Base-by-base conservation (phyloP, 495 filamentous ascomycete genomes). In the Umbilicaria muhlenbergii region DNA sequence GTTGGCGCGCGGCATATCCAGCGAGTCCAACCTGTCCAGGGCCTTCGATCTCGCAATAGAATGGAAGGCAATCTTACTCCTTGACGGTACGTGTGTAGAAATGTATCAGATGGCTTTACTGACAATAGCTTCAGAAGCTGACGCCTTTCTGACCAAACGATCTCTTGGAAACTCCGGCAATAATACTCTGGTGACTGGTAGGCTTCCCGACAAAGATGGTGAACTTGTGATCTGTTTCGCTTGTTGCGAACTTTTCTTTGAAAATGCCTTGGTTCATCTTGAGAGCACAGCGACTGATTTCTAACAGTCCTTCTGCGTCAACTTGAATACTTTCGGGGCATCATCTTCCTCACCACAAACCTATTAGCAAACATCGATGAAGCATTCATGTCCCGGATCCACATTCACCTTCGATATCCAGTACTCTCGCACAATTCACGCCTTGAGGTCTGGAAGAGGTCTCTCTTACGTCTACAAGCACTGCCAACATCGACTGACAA, bases 141-240 rank as follows among this genome's bases (percentile, higher is more conserved):
- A 82, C 39, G 73, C 79, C 16, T 78, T 78, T 61, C 60, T 80
- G 28, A 71, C 77, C 57, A 51, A 63, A 39, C 59, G 68, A 0
- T 53, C 39, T 1, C 31, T 50, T 0, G 40, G 59, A 21, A 67
- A 74, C 34, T 61, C 77, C 5, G 54, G 63, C 39, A 58, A 71
- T 31, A 76, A 75, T 54, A 60, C 62, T 34, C 59, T 77, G 1
- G 72, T 77, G 1, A 66, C 68, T 3, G 37, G 34, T 48, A 43
- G 0, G 33, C n/a, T n/a, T n/a, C n/a, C n/a, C n/a, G n/a, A n/a
- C n/a, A n/a, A n/a, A n/a, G n/a, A n/a, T n/a, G n/a, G n/a, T n/a
- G n/a, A n/a, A n/a, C n/a, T n/a, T n/a, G n/a, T n/a, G n/a, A n/a
- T n/a, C n/a, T n/a, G n/a, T n/a, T n/a, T n/a, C n/a, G n/a, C n/a